These are phyloP conservation scores for Tulasnella sp. DNA, from an alignment of 768 basidiomycete genomes.

Conservation along the genomic window DNA sequence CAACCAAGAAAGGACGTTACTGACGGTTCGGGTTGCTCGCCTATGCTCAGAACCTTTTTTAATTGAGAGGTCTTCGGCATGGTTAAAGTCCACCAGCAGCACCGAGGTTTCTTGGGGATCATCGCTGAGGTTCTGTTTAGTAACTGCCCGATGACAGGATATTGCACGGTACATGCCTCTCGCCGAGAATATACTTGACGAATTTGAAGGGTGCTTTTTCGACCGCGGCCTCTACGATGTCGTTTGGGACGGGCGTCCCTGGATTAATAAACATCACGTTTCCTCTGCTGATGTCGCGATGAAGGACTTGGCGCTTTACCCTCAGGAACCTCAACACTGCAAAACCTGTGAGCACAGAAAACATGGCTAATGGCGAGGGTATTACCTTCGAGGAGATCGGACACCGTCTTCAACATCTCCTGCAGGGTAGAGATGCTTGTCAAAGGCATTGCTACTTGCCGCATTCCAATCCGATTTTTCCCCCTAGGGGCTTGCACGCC, in stretches of 20 bases:
- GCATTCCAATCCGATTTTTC: background rate
- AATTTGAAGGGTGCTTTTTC: background rate
- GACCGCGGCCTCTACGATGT: background rate
- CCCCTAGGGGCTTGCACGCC: background rate
- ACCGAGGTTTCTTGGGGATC: background rate
- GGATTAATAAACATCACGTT: background rate
- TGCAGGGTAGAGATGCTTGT: background rate
- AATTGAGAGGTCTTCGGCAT: background rate
- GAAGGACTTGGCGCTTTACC: background rate
- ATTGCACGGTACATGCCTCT: background rate
- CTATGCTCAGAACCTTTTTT: background rate
- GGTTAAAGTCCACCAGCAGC: background rate
- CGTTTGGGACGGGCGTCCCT: background rate
- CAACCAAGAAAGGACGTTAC: background rate
- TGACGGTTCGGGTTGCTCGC: background rate
- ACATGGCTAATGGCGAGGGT: background rate
- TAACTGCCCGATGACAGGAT: background rate
- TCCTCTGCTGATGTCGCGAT: slow-evolving; percentile 3
- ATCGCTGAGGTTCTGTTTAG: background rate
- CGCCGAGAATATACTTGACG: background rate
- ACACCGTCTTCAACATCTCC: background rate
- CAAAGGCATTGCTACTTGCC: background rate
- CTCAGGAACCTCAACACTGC: background rate
- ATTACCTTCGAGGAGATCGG: background rate
- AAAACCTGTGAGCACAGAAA: background rate